Percentiles rank a stretch among this genome's conserved stretches.
These are phyloP conservation scores for Sporisorium iseilematis-ciliati DNA, from an alignment of 1,284 basidiomycete genomes.

Conservation along the genomic window DNA sequence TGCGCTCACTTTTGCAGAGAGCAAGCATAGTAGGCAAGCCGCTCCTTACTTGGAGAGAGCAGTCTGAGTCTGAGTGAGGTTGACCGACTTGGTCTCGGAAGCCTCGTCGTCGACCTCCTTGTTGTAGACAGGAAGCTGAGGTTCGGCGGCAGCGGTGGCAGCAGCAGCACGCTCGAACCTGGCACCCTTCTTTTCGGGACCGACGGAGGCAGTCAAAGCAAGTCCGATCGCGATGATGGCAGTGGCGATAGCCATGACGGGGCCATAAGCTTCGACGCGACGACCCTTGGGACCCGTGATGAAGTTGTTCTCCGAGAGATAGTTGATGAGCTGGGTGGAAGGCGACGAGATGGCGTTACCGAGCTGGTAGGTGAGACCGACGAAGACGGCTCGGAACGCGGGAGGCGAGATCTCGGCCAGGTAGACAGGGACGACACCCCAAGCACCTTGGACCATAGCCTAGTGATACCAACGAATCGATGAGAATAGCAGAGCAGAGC, in stretches of 20 bases:
- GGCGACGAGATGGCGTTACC: conserved; percentile 70
- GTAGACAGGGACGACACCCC: conserved; percentile 56
- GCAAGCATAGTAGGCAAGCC: too few relatives aligned
- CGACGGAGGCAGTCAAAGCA: conserved; percentile 41
- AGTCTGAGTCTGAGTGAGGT: conserved; percentile 25
- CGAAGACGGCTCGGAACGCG: conserved; percentile 53
- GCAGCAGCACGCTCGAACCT: conserved; percentile 51
- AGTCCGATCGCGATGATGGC: conserved; percentile 51
- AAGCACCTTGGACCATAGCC: conserved; percentile 55
- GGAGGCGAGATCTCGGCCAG: conserved; percentile 51
- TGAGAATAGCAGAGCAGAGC: neutral
- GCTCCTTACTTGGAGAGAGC: conserved; percentile 18
- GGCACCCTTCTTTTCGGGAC: conserved; percentile 53
- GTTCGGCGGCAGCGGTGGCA: conserved; percentile 33
- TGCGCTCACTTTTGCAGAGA: too few relatives aligned
- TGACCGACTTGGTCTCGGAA: conserved; percentile 32
- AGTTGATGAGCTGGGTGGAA: conserved; percentile 58
- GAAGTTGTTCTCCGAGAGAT: conserved; percentile 48
- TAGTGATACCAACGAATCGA: neutral
- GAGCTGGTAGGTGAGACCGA: conserved; percentile 57
- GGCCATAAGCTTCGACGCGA: conserved; percentile 51
- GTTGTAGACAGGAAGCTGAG: conserved; percentile 29
- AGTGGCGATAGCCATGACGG: conserved; percentile 56
- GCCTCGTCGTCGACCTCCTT: conserved; percentile 21
- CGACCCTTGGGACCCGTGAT: conserved; percentile 13